Evolutionary conservation across 305 asterid species (phyloP).

Genomic region (Rubia balearica): DNA sequence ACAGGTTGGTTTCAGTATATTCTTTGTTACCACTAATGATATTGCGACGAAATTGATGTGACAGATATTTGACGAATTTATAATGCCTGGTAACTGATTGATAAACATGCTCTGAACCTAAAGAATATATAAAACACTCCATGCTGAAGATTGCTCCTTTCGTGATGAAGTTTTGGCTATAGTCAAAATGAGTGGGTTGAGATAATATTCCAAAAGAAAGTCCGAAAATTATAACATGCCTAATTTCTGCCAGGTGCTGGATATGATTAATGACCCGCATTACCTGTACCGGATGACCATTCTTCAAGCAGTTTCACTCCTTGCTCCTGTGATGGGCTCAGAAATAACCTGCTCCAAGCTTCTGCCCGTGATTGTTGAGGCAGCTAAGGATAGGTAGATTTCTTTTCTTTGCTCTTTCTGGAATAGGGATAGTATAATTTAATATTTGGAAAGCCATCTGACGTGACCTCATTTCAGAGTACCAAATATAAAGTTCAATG

Average conservation of each 20-base stretch:
- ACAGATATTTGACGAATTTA: too few relatives aligned
- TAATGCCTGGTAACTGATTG: not conserved
- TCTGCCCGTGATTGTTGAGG: constrained; percentile 31
- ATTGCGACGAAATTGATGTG: not conserved
- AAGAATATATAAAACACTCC: not conserved
- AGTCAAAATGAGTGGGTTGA: not conserved
- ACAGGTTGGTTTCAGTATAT: constrained; percentile 27
- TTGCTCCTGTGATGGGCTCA: constrained; percentile 45
- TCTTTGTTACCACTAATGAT: not conserved
- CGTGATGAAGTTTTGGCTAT: not conserved
- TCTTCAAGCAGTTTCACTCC: constrained; percentile 35
- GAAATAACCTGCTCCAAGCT: constrained; percentile 37
- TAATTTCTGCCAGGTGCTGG: constrained; percentile 26
- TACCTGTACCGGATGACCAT: constrained; percentile 43
- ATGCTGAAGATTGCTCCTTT: not conserved
- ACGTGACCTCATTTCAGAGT: constrained; percentile 28
- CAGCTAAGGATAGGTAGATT: constrained; percentile 33
- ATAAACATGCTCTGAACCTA: not conserved
- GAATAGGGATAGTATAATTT: not conserved
- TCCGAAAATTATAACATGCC: constrained; percentile 2
- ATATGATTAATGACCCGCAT: constrained; percentile 39
- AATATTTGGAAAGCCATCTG: constrained; percentile 6
- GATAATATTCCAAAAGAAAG: not conserved
- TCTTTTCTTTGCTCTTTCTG: not conserved
- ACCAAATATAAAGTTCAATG: constrained; percentile 42